Evolutionary conservation across 2,329 filamentous ascomycete species (phyloP), one percentile per base, ranked within the genome.

Genomic region (Penicillium digitatum): DNA sequence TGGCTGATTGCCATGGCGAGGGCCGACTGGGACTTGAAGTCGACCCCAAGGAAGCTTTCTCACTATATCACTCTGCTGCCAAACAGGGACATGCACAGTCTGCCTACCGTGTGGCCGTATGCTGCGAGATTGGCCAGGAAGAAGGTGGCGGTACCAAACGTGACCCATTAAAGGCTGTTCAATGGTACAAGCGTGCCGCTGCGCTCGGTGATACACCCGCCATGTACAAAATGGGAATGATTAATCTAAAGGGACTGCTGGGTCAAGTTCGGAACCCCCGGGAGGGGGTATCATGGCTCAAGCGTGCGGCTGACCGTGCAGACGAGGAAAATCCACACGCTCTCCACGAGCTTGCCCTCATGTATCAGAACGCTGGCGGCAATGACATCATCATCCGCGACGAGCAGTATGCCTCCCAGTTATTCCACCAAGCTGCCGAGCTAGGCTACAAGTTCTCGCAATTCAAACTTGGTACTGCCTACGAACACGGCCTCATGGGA

Each of bases 201-300:
- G 87, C 88, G 12, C 80, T 97, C 3, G 93, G 94, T 3, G 93
- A 99, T 68, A 87, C 88, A 1, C 89, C 93, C 0, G 94, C 92
- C 29, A 95, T 97, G 90, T 99, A 96, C 78, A 99, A 99, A 75
- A 86, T 97, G 74, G 94, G 94, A 55, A 95, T 96, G 87, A 95
- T 99, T 62, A 78, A 90, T 58, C 82, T 97, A 52, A 97, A 97
- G 73, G 94, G 93, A 11, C 80, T 97, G 27, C 82, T 99, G n/a
- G 92, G 92, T 4, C 92, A 97, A 70, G 82, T 81, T 24, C 85
- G 81, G 68, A 95, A 95, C 68, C 83, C 90, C 3, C 83, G 88
- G 40, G 94, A 97, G 75, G 92, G 91, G 18, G 83, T 96, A 24
- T 86, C 85, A 22, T 97, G 94, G 92, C 81, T 99, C 50, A 96